A percentile compares a stretch with the other conserved stretches of the same genome.
Conservation (phyloP, 2,329 filamentous ascomycete genomes). For the Alternaria brassicicola region DNA sequence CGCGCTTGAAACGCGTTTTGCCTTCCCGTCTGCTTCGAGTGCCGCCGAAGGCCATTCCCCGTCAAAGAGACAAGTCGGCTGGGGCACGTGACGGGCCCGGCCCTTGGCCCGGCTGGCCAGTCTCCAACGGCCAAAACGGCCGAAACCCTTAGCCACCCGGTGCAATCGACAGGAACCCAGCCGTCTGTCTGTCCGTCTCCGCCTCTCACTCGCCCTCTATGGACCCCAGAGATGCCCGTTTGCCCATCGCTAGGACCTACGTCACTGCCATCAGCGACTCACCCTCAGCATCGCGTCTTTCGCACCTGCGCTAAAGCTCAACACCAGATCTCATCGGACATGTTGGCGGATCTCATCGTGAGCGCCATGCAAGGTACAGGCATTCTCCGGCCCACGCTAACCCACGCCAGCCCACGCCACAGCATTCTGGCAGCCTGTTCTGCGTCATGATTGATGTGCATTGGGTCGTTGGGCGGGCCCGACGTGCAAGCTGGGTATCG, state of each 20-base stretch:
- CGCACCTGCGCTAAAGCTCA: not conserved
- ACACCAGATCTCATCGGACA: not conserved
- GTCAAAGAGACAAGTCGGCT: not conserved
- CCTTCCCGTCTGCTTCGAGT: not conserved
- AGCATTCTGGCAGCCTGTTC: slow-evolving; percentile 7
- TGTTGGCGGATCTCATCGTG: slow-evolving; percentile 2
- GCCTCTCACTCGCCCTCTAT: not conserved
- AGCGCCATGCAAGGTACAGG: slow-evolving; percentile 14
- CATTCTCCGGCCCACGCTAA: slow-evolving; percentile 11
- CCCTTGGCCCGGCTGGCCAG: slow-evolving; percentile 7
- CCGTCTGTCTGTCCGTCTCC: slow-evolving; percentile 1
- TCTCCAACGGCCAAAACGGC: slow-evolving; percentile 14
- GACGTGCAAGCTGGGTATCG: slow-evolving; percentile 4
- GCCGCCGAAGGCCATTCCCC: not conserved
- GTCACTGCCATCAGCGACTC: not conserved
- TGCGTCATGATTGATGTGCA: slow-evolving; percentile 14
- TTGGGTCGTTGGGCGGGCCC: slow-evolving; percentile 6
- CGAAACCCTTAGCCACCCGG: slow-evolving; percentile 11
- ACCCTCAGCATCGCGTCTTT: not conserved
- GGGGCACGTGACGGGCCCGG: slow-evolving; percentile 2
- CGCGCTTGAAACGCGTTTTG: slow-evolving; percentile 9
- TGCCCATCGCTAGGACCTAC: not conserved
- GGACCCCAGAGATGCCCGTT: not conserved
- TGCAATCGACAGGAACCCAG: slow-evolving; percentile 8
- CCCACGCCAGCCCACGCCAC: slow-evolving; percentile 9